Base-by-base conservation (phyloP, 305 asterid genomes). In the Fraxinus nigra region DNA sequence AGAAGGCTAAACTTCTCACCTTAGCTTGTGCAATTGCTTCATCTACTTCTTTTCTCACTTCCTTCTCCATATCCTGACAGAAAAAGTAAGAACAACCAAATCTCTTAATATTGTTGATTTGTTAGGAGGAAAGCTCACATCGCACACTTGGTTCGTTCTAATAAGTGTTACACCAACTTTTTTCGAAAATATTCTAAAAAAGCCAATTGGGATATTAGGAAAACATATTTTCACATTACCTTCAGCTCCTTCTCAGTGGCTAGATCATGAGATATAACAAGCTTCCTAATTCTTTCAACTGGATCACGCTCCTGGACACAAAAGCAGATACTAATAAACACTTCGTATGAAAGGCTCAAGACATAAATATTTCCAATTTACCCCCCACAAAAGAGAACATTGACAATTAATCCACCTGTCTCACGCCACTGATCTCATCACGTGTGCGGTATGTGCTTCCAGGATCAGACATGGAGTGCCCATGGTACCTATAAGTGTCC, bases 391-490 rank as follows among this genome's bases (percentile, higher is more conserved):
- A 14, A 34, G 69, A 63, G 46, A 67, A 67, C 30, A 48, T 65
- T 70, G 32, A 76, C 80, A 82, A 7, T 51, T 78, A 75, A 54
- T 65, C 56, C 32, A 93, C 98, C 98, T 95, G 99, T 89, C 99
- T 90, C 81, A 95, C 85, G 43, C 97, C 99, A 83, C 92, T 83
- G 84, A 95, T 92, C 87, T 95, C 99, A 87, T 95, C 98, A 87
- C 99, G 98, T 20, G 99, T 93, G 32, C 99, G 97, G 67, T 95
- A 95, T 59, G 99, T 93, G 93, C 99, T 95, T 78, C 99, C 99
- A 72, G 98, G 99, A 86, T 95, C 99, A 78, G 99, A 95, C 99
- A 95, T 93, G 76, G 99, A 95, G 88, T 95, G 98, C 10, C 99
- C 99, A 69, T 95, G 99, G 85, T 95, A 95, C 83, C 99, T 91